phyloP scores from a whole-genome alignment of 192 early-diverging fungal genomes.

The Coemansia sp. region DNA sequence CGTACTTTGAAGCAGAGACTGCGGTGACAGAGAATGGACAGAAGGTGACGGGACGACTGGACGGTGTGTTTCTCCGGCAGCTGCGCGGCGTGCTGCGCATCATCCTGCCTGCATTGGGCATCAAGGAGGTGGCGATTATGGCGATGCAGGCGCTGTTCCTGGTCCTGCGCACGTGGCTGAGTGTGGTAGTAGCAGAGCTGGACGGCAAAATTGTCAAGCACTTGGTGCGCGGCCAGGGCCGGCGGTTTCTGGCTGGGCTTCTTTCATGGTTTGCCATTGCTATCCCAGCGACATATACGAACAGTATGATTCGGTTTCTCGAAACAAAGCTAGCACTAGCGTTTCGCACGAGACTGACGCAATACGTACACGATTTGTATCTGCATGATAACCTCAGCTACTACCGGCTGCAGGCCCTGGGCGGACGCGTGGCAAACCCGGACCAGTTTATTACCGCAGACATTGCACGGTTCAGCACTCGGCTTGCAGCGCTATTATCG shows the following conservation, averaged over 20 bases:
- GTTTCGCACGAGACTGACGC: constrained; percentile 84
- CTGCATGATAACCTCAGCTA: constrained; percentile 85
- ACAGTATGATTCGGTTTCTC: constrained; percentile 80
- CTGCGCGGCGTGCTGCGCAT: constrained; percentile 73
- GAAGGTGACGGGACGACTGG: constrained; percentile 21
- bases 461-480: constrained; percentile 86
- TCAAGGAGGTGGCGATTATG: constrained; percentile 80
- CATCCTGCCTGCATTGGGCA: constrained; percentile 73
- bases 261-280: constrained; percentile 92
- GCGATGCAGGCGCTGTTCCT: constrained; percentile 82
- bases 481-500: constrained; percentile 82
- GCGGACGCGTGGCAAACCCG: constrained; percentile 83
- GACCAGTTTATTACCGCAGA: constrained; percentile 91
- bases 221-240: constrained; percentile 81
- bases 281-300: constrained; percentile 94
- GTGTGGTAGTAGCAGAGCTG: constrained; percentile 86
- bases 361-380: constrained; percentile 86
- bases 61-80: constrained; percentile 55
- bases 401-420: constrained; percentile 89
- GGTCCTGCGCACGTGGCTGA: constrained; percentile 86
- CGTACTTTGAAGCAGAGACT: constrained; percentile 18
- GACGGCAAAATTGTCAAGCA: constrained; percentile 95
- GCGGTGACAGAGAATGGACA: background rate
- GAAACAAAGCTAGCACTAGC: constrained; percentile 66
- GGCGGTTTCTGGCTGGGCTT: constrained; percentile 72